A percentile compares a stretch with the other conserved stretches of the same genome.
Conservation (phyloP, 331 rosid species). For the Rosa hybrid region DNA sequence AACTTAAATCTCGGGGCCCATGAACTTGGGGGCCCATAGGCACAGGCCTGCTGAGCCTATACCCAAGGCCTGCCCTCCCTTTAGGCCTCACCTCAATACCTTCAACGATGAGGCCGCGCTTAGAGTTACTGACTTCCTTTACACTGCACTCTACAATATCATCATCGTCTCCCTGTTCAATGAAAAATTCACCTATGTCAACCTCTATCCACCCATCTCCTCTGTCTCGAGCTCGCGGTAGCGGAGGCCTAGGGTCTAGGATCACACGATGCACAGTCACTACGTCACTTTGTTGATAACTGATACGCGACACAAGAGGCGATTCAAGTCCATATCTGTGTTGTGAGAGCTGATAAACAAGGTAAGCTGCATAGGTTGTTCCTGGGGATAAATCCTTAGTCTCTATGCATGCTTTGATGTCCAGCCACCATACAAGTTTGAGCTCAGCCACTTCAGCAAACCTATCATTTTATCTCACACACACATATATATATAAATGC, state of each 20-base stretch:
- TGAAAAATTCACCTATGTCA: slow-evolving; percentile 33
- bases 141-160: slow-evolving; percentile 14
- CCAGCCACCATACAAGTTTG: slow-evolving; percentile 22
- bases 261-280: neutral
- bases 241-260: slow-evolving; percentile 1
- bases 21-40: too few species aligned
- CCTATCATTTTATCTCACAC: neutral
- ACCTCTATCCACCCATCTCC: slow-evolving; percentile 36
- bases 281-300: too few species aligned
- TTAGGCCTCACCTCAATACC: slow-evolving; percentile 25
- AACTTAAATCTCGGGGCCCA: too few species aligned
- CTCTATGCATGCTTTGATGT: slow-evolving; percentile 4
- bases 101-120: slow-evolving; percentile 18
- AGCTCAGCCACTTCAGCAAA: slow-evolving; percentile 19
- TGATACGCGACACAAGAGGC: neutral
- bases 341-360: slow-evolving; percentile 22
- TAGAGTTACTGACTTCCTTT: neutral
- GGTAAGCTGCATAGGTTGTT: slow-evolving; percentile 28
- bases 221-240: neutral
- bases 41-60: too few species aligned
- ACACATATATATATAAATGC: too few species aligned
- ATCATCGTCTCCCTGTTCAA: neutral
- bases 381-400: slow-evolving; percentile 15
- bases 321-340: neutral
- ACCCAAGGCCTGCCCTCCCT: too few species aligned